Evolutionary conservation across 2,329 filamentous ascomycete genomes (phyloP).

Genomic region (Xylogone sp.): DNA sequence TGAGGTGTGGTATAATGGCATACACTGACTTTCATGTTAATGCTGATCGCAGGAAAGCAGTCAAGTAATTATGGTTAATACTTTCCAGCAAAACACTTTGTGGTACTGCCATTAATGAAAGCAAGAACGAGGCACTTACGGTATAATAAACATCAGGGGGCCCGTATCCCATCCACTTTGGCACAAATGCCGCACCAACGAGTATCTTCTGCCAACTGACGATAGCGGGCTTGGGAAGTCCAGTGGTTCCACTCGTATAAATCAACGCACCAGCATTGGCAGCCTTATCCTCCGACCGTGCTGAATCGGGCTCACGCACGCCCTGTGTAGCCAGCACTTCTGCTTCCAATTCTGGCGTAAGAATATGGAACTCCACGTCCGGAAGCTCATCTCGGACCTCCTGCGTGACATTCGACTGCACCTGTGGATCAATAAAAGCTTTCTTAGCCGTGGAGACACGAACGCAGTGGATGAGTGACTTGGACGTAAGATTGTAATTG

Average conservation of each 20-base stretch:
- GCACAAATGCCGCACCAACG: conserved; percentile 48
- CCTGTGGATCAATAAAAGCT: conserved; percentile 63
- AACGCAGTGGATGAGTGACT: conserved; percentile 71
- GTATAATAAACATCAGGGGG: conserved; percentile 71
- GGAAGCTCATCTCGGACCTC: conserved; percentile 49
- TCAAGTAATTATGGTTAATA: no score
- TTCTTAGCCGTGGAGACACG: conserved; percentile 62
- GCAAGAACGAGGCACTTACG: conserved; percentile 36
- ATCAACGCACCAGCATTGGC: conserved; percentile 68
- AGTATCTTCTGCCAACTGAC: conserved; percentile 68
- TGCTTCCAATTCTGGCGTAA: conserved; percentile 54
- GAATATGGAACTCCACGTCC: conserved; percentile 54
- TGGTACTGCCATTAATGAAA: background rate
- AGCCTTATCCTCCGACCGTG: conserved; percentile 46
- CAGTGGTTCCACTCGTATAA: conserved; percentile 83
- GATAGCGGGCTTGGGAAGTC: conserved; percentile 75
- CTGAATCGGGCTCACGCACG: conserved; percentile 54
- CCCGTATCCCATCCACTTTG: conserved; percentile 53
- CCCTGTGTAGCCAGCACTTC: conserved; percentile 49
- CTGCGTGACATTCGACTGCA: conserved; percentile 53
- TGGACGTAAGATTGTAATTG: conserved; percentile 77
- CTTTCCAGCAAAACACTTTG: no score
- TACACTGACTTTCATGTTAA: conserved; percentile 48
- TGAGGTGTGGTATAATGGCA: conserved; percentile 87
- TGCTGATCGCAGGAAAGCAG: no score